Evolutionary conservation across 345 rosid species (phyloP).

Genomic region (Triadica sebifera): DNA sequence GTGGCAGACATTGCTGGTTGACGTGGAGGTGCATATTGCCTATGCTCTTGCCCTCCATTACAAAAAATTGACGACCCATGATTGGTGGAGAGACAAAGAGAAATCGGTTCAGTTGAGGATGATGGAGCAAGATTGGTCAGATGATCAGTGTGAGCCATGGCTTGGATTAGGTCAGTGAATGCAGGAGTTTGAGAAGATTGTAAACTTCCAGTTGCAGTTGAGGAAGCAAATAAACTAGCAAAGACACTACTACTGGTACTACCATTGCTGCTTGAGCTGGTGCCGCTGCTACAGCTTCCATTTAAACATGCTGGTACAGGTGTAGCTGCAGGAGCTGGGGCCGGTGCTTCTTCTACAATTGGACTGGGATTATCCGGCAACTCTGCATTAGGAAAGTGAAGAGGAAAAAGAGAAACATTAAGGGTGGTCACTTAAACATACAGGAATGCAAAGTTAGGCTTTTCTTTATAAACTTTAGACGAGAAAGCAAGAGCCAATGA

Average conservation of each 20-base stretch:
- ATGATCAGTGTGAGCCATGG: slow-evolving; percentile 37
- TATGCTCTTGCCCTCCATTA: slow-evolving; percentile 53
- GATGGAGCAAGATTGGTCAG: slow-evolving; percentile 47
- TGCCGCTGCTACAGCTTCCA: slow-evolving; percentile 50
- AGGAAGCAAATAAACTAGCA: slow-evolving; percentile 73
- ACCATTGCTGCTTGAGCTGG: slow-evolving; percentile 49
- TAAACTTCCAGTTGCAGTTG: slow-evolving; percentile 55
- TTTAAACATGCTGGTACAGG: slow-evolving; percentile 31
- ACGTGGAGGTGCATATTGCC: slow-evolving; percentile 61
- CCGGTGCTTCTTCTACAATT: slow-evolving; percentile 43
- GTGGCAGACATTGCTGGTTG: slow-evolving; percentile 95
- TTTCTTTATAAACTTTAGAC: slow-evolving; percentile 21
- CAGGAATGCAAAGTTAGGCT: slow-evolving; percentile 28
- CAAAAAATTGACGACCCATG: slow-evolving; percentile 65
- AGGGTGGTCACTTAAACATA: slow-evolving; percentile 10
- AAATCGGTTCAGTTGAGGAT: slow-evolving; percentile 55
- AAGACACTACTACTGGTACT: slow-evolving; percentile 50
- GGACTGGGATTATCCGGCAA: slow-evolving; percentile 43
- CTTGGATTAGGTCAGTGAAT: slow-evolving; percentile 45
- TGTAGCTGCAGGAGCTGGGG: not conserved
- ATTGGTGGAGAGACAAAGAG: slow-evolving; percentile 76
- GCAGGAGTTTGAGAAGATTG: slow-evolving; percentile 51
- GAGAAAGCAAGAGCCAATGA: slow-evolving; percentile 34
- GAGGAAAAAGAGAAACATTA: not conserved
- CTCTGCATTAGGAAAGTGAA: slow-evolving; percentile 37